Evolutionary conservation across 768 basidiomycete genomes (phyloP), one percentile per base, ranked within the genome.

Genomic region (Leucogyrophana mollusca): DNA sequence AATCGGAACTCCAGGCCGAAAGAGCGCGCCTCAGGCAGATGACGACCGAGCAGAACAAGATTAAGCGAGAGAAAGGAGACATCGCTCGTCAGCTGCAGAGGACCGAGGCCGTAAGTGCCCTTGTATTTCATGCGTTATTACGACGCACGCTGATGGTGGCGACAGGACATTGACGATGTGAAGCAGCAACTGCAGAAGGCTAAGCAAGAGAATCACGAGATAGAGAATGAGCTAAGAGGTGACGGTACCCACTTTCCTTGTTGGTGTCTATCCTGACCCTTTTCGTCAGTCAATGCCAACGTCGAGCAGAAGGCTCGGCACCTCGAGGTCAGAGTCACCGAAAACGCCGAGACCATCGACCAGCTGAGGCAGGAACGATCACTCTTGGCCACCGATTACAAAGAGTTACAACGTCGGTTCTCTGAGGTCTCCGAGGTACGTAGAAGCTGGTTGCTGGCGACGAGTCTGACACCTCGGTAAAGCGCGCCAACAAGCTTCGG

Each of bases 161-260:
- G 18, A 18, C 54, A 91, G 88, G 88, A 90, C 56, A 89, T 92
- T 79, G 80, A 85, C 20, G 86, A 85, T 41, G 78, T 92, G 34
- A 83, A 80, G 52, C 64, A 74, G 10, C 83, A 92, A 25, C 62
- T 91, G 6, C 79, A 83, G 35, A 74, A 73, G 45, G 70, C 80
- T 63, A 92, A 89, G 65, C 78, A 81, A 47, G 84, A 89, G 56
- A 91, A 85, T 52, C 74, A 80, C 20, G 79, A 80, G 16, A 71
- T 93, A 21, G 89, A 91, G 61, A 73, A 69, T 39, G 88, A 92
- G 48, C 73, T 91, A 35, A 77, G 86, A 67, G 74, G 89, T 87
- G 59, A 21, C 77, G 56, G 16, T 22, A n/a, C 21, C 3, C 14
- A 34, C 23, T 14, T 44, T 46, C n/a, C 16, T 20, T 21, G 23